These are phyloP conservation scores for Beverwykella pulmonaria DNA, from an alignment of 495 filamentous ascomycete genomes.

Conservation along the genomic window DNA sequence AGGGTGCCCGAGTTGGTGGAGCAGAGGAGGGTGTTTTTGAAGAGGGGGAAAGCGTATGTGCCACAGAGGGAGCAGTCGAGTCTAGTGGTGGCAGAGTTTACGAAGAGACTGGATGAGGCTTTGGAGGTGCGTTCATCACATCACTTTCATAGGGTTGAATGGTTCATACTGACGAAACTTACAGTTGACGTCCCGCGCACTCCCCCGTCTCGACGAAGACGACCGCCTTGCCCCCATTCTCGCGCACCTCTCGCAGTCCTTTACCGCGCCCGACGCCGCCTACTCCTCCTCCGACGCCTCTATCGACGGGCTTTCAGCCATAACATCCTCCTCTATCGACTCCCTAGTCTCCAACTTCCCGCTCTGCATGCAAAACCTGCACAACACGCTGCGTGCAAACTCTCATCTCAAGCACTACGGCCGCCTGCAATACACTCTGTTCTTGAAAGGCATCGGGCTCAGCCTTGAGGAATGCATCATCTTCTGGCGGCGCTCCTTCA, in stretches of 20 bases:
- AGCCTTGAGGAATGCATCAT: conserved; percentile 87
- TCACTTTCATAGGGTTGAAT: too few relatives aligned
- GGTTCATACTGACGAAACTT: neutral
- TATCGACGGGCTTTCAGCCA: conserved; percentile 66
- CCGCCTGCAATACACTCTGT: conserved; percentile 92
- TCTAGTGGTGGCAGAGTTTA: conserved; percentile 88
- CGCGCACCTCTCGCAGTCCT: conserved; percentile 87
- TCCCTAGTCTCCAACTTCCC: conserved; percentile 85
- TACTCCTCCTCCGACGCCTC: conserved; percentile 67
- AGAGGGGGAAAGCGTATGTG: conserved; percentile 85
- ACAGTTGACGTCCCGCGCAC: conserved; percentile 80
- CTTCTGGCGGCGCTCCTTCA: conserved; percentile 90
- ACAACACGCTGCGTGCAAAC: conserved; percentile 79
- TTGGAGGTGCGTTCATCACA: conserved; percentile 65
- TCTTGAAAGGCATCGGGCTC: conserved; percentile 95
- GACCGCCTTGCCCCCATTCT: conserved; percentile 93
- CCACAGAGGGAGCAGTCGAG: conserved; percentile 81
- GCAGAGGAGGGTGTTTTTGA: conserved; percentile 71
- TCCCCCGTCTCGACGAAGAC: conserved; percentile 94
- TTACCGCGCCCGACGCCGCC: conserved; percentile 82
- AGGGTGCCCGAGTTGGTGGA: conserved; percentile 90
- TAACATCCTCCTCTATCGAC: conserved; percentile 69
- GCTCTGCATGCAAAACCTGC: conserved; percentile 89
- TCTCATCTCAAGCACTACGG: conserved; percentile 91
- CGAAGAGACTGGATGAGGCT: conserved; percentile 70